Conservation (phyloP, 2,329 filamentous ascomycete genomes). For the Cytospora piceicola region DNA sequence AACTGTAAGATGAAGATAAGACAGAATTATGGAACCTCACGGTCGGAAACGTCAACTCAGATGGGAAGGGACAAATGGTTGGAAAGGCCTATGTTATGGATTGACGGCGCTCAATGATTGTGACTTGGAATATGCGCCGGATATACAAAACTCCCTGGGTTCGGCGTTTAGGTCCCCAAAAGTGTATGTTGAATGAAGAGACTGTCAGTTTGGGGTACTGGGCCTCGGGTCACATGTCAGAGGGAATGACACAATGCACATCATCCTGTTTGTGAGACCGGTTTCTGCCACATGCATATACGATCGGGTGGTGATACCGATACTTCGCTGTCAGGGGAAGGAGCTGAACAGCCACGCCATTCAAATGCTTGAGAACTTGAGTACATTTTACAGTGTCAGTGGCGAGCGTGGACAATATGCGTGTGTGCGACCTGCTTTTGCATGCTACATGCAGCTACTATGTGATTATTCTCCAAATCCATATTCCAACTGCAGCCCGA, state of each 20-base stretch:
- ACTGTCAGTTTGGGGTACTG: conserved; percentile 5
- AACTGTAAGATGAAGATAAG: conserved; percentile 6
- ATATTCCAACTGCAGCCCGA: not conserved
- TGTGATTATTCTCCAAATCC: not conserved
- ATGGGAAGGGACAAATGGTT: not conserved
- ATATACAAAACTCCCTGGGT: conserved; percentile 7
- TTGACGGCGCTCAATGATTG: conserved; percentile 14
- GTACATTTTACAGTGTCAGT: not conserved
- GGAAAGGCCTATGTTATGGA: not conserved
- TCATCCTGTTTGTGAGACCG: not conserved
- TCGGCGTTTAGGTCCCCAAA: conserved; percentile 12
- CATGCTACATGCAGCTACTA: not conserved
- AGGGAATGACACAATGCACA: not conserved
- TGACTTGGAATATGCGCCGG: conserved; percentile 3
- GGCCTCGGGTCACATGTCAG: not conserved
- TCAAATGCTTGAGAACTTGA: not conserved
- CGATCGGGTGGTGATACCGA: too few relatives aligned
- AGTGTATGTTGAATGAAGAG: conserved; percentile 1
- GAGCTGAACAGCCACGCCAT: not conserved
- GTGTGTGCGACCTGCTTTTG: not conserved
- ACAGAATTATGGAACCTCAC: conserved; percentile 17
- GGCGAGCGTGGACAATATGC: not conserved
- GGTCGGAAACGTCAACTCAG: conserved; percentile 19
- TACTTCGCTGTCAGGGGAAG: not conserved
- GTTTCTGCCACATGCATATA: not conserved